These are phyloP conservation scores for Hypoxylon sp. DNA, from an alignment of 2,329 filamentous ascomycete species.

Conservation along the genomic window DNA sequence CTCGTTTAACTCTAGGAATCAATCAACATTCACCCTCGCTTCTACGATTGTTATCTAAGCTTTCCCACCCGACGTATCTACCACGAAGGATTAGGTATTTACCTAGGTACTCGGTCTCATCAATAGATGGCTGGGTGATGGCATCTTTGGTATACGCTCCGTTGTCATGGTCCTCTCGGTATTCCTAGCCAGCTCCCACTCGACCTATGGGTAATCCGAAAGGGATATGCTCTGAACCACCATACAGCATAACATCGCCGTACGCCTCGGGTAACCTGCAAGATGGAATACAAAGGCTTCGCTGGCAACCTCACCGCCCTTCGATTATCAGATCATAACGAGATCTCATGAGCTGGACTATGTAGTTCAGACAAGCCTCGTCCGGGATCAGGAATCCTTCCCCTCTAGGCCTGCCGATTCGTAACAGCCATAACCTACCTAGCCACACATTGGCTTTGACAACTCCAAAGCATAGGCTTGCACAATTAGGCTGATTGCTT, in stretches of 20 bases:
- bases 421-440: not conserved
- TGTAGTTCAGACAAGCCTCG: not conserved
- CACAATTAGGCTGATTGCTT: not conserved
- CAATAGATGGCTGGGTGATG: too few species aligned
- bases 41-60: not conserved
- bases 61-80: not conserved
- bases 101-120: too few species aligned
- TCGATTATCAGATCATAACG: not conserved
- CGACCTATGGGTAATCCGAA: not conserved
- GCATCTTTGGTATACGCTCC: too few species aligned
- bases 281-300: too few species aligned
- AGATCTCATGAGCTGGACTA: not conserved
- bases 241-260: too few species aligned
- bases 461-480: too few species aligned
- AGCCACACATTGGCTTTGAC: too few species aligned
- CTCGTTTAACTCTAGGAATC: not conserved
- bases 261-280: too few species aligned
- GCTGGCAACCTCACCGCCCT: not conserved
- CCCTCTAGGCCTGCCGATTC: not conserved
- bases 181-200: not conserved
- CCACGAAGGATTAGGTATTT: too few species aligned
- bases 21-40: not conserved
- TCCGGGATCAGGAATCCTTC: not conserved
- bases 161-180: not conserved
- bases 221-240: not conserved